These are phyloP conservation scores for Melanomma pulvis-pyrius DNA, from an alignment of 495 filamentous ascomycete species.

Conservation along the genomic window DNA sequence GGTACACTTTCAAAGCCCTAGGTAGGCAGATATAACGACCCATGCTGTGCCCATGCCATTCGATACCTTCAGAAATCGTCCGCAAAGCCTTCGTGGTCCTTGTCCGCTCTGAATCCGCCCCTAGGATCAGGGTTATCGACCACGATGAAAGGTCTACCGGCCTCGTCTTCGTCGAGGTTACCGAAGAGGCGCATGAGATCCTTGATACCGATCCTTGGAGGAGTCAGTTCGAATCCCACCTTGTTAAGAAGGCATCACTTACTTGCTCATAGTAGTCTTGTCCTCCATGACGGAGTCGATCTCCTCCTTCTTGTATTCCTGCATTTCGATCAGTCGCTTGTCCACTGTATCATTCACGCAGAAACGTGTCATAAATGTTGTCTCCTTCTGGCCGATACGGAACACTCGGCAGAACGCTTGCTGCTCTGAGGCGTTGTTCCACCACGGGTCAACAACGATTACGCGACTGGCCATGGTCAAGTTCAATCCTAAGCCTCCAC, in stretches of 20 bases:
- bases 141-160: constrained; percentile 42
- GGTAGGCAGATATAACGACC: background rate
- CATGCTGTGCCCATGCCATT: background rate
- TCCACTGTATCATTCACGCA: constrained; percentile 58
- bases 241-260: background rate
- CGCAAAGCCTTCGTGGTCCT: constrained; percentile 24
- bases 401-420: constrained; percentile 67
- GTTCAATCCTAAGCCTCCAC: constrained; percentile 47
- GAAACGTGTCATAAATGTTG: constrained; percentile 58
- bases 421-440: constrained; percentile 44
- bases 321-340: constrained; percentile 51
- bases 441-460: constrained; percentile 52
- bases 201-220: constrained; percentile 18
- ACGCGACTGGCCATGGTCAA: constrained; percentile 49
- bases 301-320: constrained; percentile 41
- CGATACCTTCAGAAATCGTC: constrained; percentile 7
- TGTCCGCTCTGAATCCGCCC: constrained; percentile 18
- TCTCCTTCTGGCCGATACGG: constrained; percentile 62
- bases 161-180: constrained; percentile 30
- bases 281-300: constrained; percentile 44
- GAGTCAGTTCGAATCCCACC: constrained; percentile 4
- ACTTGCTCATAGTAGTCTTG: constrained; percentile 18
- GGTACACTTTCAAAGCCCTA: background rate
- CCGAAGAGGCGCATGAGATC: constrained; percentile 46
- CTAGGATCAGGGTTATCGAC: constrained; percentile 31